These are phyloP conservation scores for Fusarium chuoi DNA, from an alignment of 2,329 filamentous ascomycete genomes.

Conservation along the genomic window DNA sequence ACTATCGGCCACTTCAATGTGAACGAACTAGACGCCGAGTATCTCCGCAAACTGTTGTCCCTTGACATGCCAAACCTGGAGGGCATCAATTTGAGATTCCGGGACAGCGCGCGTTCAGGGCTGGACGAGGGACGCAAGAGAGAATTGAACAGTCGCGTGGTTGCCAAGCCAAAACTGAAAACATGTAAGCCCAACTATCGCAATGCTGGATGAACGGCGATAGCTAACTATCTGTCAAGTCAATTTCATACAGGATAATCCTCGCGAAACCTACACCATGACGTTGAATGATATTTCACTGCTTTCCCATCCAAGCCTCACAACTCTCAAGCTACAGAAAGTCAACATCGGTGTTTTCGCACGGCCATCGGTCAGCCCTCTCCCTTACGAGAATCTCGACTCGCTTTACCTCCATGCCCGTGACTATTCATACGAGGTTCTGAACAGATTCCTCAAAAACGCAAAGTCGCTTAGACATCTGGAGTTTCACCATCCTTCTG, in stretches of 20 bases:
- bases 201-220: fast-evolving
- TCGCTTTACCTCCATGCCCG: neutral
- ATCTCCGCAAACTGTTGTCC: fast-evolving
- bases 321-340: neutral
- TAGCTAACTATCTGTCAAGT: fast-evolving
- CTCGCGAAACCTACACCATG: fast-evolving
- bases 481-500: neutral
- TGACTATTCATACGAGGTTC: neutral
- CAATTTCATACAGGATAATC: neutral
- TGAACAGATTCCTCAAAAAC: neutral
- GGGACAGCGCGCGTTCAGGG: neutral
- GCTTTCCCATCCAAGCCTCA: neutral
- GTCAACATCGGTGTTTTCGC: fast-evolving
- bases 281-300: neutral
- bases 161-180: fast-evolving
- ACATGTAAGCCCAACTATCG: neutral
- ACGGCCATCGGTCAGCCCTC: neutral
- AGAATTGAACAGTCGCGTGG: neutral
- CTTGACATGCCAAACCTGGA: neutral
- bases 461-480: neutral
- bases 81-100: neutral
- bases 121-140: neutral
- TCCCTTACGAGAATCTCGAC: neutral
- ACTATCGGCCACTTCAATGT: neutral
- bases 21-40: neutral